Base-by-base conservation (phyloP, 2,329 filamentous ascomycete genomes). In the Akanthomyces uredinophilus region DNA sequence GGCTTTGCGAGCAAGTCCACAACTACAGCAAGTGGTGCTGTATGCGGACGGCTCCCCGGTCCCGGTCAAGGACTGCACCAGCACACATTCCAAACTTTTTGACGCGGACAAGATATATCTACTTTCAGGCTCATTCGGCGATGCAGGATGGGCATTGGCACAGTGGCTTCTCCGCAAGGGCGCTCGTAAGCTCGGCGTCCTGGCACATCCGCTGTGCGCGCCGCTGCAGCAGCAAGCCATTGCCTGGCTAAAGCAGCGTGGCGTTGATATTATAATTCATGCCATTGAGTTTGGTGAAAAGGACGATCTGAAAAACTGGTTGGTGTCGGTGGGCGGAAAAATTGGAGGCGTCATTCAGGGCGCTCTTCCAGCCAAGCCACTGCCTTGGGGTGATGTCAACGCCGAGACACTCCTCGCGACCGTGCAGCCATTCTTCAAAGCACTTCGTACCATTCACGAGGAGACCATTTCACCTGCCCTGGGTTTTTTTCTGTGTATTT, bases 121-220 rank as follows among this genome's bases (percentile, higher is more conserved):
- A 4, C 11, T 57, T n/a, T 47, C 54, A 5, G 54, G 54, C 16
- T 57, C 54, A 4, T 57, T 57, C 18, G 54, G 54, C 8, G 54
- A 57, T 11, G 54, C 27, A 5, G 41, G 27, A 2, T 57, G 41
- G 43, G 20, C n/a, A n/a, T 13, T 57, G 41, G 54, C 54, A 10
- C 54, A 57, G 22, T 57, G 54, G 54, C 54, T 57, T 20, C 24
- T 47, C 20, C 54, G 43, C 6, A 57, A 47, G 5, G 54, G 54
- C 43, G 54, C 43, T n/a, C 54, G 54, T 3, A 46, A 27, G 20
- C 54, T 57, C 24, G 35, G 20, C n/a, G 41, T 27, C 4, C 32
- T 57, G 2, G 43, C 22, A 5, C 27, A 35, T 27, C 27, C 41
- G 3, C 14, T 24, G 5, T 47, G 27, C 27, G 29, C 10, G 16